These are phyloP conservation scores for Metarhizium album DNA, from an alignment of 2,329 filamentous ascomycete species.

Conservation along the genomic window DNA sequence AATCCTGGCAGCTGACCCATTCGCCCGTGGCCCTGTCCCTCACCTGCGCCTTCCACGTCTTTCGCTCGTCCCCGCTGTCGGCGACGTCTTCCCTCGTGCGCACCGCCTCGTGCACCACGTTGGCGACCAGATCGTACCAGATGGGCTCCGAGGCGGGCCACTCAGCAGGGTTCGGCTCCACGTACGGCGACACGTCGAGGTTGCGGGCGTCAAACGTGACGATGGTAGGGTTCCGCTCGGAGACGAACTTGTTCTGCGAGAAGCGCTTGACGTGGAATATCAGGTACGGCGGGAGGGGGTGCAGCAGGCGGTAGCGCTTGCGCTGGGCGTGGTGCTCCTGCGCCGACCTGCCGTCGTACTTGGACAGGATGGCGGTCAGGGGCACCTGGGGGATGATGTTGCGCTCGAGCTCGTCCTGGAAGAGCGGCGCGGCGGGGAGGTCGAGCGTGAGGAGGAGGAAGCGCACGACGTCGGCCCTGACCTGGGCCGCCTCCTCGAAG, in stretches of 20 bases:
- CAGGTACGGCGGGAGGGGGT: slow-evolving; percentile 84
- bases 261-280: slow-evolving; percentile 97
- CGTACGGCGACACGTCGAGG: slow-evolving; percentile 81
- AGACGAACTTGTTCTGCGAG: slow-evolving; percentile 90
- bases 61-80: slow-evolving; percentile 74
- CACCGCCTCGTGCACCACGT: slow-evolving; percentile 81
- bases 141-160: slow-evolving; percentile 71
- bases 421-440: slow-evolving; percentile 81
- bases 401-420: slow-evolving; percentile 87
- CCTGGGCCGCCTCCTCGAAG: slow-evolving; percentile 81
- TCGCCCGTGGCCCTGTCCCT: slow-evolving; percentile 70
- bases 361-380: slow-evolving; percentile 70
- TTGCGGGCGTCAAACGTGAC: slow-evolving; percentile 82
- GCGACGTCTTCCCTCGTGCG: slow-evolving; percentile 73
- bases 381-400: slow-evolving; percentile 95
- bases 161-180: slow-evolving; percentile 70
- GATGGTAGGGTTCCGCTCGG: slow-evolving; percentile 93
- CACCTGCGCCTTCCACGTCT: slow-evolving; percentile 91
- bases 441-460: slow-evolving; percentile 92
- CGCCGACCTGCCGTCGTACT: slow-evolving; percentile 81
- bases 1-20: slow-evolving; percentile 89
- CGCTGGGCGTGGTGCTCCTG: slow-evolving; percentile 86
- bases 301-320: slow-evolving; percentile 78
- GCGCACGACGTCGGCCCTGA: slow-evolving; percentile 64
- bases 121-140: slow-evolving; percentile 90